phyloP scores from a whole-genome alignment of 768 basidiomycete species.

The Tricholoma bakamatsutake region DNA sequence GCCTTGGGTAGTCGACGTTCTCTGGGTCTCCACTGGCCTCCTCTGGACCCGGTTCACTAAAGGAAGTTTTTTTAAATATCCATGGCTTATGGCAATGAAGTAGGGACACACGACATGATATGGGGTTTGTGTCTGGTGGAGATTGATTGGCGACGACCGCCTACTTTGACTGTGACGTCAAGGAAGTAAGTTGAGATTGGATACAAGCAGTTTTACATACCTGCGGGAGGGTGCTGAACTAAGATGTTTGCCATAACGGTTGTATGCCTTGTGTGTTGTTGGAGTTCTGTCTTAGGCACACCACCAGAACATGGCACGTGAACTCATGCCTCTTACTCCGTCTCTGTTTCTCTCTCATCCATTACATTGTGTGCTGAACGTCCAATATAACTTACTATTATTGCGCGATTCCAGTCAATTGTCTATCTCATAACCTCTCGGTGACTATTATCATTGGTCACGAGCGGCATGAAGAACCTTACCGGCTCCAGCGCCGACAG shows the following conservation, averaged over 20 bases:
- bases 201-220: constrained; percentile 25
- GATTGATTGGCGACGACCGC: constrained; percentile 45
- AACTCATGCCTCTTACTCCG: too few relatives aligned
- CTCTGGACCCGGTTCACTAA: constrained; percentile 12
- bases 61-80: not conserved
- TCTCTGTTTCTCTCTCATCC: too few relatives aligned
- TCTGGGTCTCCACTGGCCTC: constrained; percentile 17
- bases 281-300: too few relatives aligned
- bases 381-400: not conserved
- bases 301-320: not conserved
- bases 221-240: constrained; percentile 40
- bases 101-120: constrained; percentile 25
- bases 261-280: not conserved
- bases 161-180: constrained; percentile 35
- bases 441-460: too few relatives aligned
- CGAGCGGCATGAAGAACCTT: constrained; percentile 8
- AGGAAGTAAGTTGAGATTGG: not conserved
- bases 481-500: constrained; percentile 6
- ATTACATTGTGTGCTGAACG: not conserved
- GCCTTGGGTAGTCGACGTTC: constrained; percentile 47
- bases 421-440: too few relatives aligned
- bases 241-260: constrained; percentile 25
- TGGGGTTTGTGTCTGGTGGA: constrained; percentile 34
- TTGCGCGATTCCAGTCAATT: too few relatives aligned
- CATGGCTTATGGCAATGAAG: not conserved